Percentiles rank a stretch among this genome's conserved stretches.
Conservation (phyloP, 805 yeast genomes). For the Diddensiella caesifluorescens region DNA sequence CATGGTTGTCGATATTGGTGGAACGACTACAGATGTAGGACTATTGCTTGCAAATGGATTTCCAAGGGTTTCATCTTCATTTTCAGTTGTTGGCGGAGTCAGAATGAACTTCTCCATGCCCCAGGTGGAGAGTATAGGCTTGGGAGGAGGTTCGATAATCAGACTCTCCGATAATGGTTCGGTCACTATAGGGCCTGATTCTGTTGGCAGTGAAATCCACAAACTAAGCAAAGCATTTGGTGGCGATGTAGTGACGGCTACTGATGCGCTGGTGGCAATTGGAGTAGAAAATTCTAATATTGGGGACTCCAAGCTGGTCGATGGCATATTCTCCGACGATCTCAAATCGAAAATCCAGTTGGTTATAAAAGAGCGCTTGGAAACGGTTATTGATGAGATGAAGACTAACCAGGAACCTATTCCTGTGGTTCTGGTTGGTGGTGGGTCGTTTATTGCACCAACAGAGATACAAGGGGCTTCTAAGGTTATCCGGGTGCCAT, state of each 20-base stretch:
- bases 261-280: constrained; percentile 35
- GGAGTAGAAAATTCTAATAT: constrained; percentile 3
- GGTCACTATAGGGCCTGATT: constrained; percentile 41
- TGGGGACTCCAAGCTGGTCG: constrained; percentile 20
- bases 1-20: constrained; percentile 46
- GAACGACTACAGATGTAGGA: constrained; percentile 50
- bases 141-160: constrained; percentile 48
- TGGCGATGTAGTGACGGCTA: constrained; percentile 38
- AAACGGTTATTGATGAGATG: constrained; percentile 40
- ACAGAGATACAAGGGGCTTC: constrained; percentile 38
- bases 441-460: constrained; percentile 46
- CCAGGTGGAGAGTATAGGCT: constrained; percentile 44
- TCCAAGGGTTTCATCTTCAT: constrained; percentile 43
- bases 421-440: constrained; percentile 44
- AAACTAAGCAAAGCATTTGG: constrained; percentile 39
- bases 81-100: constrained; percentile 43
- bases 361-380: constrained; percentile 33
- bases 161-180: constrained; percentile 4
- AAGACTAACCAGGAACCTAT: constrained; percentile 41
- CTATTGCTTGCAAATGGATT: constrained; percentile 41
- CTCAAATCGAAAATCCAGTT: constrained; percentile 28
- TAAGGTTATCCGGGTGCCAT: constrained; percentile 39
- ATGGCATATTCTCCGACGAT: constrained; percentile 20
- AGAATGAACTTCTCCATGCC: constrained; percentile 46
- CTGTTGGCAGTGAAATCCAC: constrained; percentile 40